Base-by-base conservation (phyloP, 2,329 filamentous ascomycete species). In the Thielaviopsis populi region DNA sequence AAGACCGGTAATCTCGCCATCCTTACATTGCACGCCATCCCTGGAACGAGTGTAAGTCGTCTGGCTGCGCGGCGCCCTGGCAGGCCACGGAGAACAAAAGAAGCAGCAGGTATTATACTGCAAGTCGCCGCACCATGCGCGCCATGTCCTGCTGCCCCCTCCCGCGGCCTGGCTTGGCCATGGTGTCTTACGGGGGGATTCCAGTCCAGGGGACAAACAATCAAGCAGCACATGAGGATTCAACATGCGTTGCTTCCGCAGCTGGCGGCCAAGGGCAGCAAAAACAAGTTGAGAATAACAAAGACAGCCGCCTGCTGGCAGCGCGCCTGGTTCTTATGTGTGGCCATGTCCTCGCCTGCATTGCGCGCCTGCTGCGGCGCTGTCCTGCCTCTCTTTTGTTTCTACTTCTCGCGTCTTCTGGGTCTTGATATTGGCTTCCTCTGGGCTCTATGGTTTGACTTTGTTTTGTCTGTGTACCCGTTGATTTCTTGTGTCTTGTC, bases 161-260 rank as follows among this genome's bases (percentile, higher is more conserved):
- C 10, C 30, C n/a, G 15, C 15, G 8, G 6, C 37, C 33, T 59
- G 59, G 46, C 48, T 64, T 46, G 63, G 22, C n/a, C 30, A n/a
- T 22, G 37, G 30, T 61, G 58, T 64, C 58, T 64, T 48, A 64
- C 40, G 22, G 19, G 56, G 56, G 22, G 46, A 64, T 64, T 61
- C 58, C 58, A 64, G 56, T 61, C 17, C n/a, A 15, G 27, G 10
- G 10, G 17, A 37, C 3, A 33, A 17, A 37, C 10, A 15, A 54
- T 17, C 53, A 27, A 6, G 5, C 24, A 37, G 27, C 2, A 19
- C 17, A 27, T 33, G 53, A 15, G 46, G 24, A 17, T 22, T 24
- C 6, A 6, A 24, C 46, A 24, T 17, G 15, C 11, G 46, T 15
- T 27, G 22, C 46, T 50, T 22, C 10, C 19, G 43, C n/a, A 11